Evolutionary conservation across 78 protist species (phyloP).

Genomic region (Thecamonas trahens): DNA sequence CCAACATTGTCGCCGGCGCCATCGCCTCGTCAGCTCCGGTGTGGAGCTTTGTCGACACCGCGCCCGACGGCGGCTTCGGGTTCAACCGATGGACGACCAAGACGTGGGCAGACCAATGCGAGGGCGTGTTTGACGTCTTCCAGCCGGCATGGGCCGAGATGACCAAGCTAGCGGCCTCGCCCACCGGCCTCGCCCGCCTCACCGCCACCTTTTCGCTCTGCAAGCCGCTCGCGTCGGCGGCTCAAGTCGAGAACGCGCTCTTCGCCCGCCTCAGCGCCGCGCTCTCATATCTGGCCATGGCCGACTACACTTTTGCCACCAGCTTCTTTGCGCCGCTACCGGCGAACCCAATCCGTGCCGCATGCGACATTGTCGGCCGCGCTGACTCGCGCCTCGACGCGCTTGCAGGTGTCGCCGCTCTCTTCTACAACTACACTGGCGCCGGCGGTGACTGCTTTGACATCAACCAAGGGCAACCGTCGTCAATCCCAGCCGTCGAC

Average conservation of each 20-base stretch:
- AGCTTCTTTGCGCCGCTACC: slow-evolving; percentile 18
- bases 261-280: background rate
- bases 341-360: slow-evolving; percentile 7
- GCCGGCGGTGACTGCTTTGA: background rate
- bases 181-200: background rate
- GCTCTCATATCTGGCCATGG: background rate
- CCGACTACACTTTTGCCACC: slow-evolving; percentile 15
- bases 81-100: background rate
- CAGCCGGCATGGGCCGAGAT: too few relatives aligned
- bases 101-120: background rate
- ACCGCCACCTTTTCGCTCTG: background rate
- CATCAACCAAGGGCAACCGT: background rate
- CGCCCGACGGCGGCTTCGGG: background rate
- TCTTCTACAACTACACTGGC: slow-evolving; percentile 17
- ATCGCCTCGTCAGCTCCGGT: slow-evolving; percentile 39
- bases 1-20: slow-evolving; percentile 12
- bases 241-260: background rate
- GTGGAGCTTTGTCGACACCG: background rate
- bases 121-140: background rate
- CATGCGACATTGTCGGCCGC: background rate
- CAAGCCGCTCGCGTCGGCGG: background rate
- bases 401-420: background rate
- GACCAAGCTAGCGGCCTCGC: background rate
- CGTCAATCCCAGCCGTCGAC: too few relatives aligned
- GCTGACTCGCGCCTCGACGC: background rate